A percentile compares a stretch with the other conserved stretches of the same genome.
phyloP scores from a whole-genome alignment of 345 rosid species.

The Corchorus olitorius region DNA sequence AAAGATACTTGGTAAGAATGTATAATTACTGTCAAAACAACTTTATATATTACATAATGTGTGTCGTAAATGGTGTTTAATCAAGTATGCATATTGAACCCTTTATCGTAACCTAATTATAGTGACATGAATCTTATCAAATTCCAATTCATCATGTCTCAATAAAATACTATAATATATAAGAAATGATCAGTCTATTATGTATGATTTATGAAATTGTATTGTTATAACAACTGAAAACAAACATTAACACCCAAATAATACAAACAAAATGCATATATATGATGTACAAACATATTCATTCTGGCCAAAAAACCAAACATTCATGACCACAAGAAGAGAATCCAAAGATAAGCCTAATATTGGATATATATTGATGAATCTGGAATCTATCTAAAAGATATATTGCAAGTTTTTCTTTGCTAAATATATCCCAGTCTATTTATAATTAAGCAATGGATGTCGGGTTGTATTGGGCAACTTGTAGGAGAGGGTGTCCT shows the following conservation, averaged over 20 bases:
- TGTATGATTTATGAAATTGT: not conserved
- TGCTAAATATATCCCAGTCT: too few relatives aligned
- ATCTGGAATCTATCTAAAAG: too few relatives aligned
- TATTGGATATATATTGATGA: not conserved
- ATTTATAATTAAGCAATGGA: not conserved
- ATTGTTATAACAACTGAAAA: not conserved
- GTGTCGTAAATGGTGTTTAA: not conserved
- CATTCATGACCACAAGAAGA: not conserved
- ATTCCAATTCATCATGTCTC: too few relatives aligned
- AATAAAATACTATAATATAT: too few relatives aligned
- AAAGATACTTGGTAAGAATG: too few relatives aligned
- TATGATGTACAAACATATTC: not conserved
- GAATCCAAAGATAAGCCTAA: not conserved
- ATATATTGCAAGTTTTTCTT: not conserved
- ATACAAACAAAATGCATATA: not conserved
- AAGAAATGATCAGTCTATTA: not conserved
- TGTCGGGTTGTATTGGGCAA: not conserved
- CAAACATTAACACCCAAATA: not conserved
- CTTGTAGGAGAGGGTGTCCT: not conserved
- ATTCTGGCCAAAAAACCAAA: too few relatives aligned
- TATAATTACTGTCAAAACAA: too few relatives aligned
- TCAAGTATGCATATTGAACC: not conserved
- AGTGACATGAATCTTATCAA: too few relatives aligned
- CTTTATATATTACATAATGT: not conserved
- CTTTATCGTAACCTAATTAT: not conserved